Percentiles rank a stretch among this genome's conserved stretches.
phyloP scores from a whole-genome alignment of 2,329 filamentous ascomycete genomes.

The Canariomyces notabilis region DNA sequence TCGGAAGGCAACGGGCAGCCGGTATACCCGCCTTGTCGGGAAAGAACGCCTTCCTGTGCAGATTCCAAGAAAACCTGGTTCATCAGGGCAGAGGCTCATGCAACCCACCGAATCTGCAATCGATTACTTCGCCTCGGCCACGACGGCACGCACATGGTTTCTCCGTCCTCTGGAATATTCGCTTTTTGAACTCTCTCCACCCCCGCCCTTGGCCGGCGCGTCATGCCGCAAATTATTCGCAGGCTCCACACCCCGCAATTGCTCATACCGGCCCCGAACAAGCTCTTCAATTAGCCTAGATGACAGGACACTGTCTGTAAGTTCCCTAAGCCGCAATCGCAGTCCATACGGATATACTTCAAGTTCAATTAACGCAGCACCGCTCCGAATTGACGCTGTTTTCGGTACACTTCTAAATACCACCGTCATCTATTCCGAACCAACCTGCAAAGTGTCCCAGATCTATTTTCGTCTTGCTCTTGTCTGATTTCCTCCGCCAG shows the following conservation, averaged over 20 bases:
- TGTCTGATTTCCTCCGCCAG: too few species aligned
- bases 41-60: neutral
- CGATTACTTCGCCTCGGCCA: neutral
- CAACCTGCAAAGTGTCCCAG: conserved; percentile 1
- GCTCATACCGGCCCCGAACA: too few species aligned
- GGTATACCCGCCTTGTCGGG: neutral
- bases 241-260: conserved; percentile 14
- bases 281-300: neutral
- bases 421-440: conserved; percentile 7
- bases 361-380: neutral
- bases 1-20: neutral
- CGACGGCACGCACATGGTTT: neutral
- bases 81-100: neutral
- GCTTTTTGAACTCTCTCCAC: neutral
- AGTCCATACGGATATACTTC: too few species aligned
- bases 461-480: conserved; percentile 13
- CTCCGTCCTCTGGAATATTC: conserved; percentile 6
- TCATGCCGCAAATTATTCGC: neutral
- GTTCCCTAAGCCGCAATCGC: too few species aligned
- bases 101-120: neutral
- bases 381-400: too few species aligned
- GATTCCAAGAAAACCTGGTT: neutral
- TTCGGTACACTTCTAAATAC: neutral
- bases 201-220: neutral
- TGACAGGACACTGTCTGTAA: neutral